Evolutionary conservation across 257 asterid genomes (phyloP).

Genomic region (Agastache rugosa): DNA sequence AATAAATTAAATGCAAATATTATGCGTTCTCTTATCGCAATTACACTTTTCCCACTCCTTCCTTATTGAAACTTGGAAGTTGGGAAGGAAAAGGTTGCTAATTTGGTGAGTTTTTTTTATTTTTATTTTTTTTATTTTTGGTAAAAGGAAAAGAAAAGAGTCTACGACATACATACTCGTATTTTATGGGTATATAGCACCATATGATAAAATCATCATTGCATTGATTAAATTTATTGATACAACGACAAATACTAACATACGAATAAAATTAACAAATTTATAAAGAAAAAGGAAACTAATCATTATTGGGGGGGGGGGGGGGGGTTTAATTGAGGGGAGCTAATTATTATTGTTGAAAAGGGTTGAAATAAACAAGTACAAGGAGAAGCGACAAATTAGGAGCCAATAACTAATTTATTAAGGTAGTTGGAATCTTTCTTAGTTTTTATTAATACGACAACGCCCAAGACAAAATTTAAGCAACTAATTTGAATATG

Average conservation of each 20-base stretch:
- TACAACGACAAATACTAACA: too few relatives aligned
- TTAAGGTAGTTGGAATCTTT: slow-evolving; percentile 33
- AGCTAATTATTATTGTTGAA: background rate
- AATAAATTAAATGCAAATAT: too few relatives aligned
- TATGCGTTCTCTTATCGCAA: too few relatives aligned
- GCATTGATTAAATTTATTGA: too few relatives aligned
- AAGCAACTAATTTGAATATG: slow-evolving; percentile 15
- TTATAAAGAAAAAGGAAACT: background rate
- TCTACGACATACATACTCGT: too few relatives aligned
- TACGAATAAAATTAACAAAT: background rate
- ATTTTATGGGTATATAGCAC: too few relatives aligned
- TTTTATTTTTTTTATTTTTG: background rate
- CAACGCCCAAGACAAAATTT: slow-evolving; percentile 18
- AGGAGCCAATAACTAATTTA: slow-evolving; percentile 9
- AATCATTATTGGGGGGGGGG: background rate
- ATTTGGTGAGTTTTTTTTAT: too few relatives aligned
- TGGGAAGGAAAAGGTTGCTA: too few relatives aligned
- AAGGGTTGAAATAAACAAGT: slow-evolving; percentile 7
- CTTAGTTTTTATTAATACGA: slow-evolving; percentile 9
- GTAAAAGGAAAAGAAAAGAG: too few relatives aligned
- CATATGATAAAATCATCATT: too few relatives aligned
- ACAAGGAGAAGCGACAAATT: slow-evolving; percentile 27
- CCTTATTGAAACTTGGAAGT: too few relatives aligned
- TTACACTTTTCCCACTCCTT: too few relatives aligned
- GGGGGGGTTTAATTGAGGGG: background rate